Evolutionary conservation across 768 basidiomycete species (phyloP), one percentile per base, ranked within the genome.

Genomic region (Termitomyces sp.): DNA sequence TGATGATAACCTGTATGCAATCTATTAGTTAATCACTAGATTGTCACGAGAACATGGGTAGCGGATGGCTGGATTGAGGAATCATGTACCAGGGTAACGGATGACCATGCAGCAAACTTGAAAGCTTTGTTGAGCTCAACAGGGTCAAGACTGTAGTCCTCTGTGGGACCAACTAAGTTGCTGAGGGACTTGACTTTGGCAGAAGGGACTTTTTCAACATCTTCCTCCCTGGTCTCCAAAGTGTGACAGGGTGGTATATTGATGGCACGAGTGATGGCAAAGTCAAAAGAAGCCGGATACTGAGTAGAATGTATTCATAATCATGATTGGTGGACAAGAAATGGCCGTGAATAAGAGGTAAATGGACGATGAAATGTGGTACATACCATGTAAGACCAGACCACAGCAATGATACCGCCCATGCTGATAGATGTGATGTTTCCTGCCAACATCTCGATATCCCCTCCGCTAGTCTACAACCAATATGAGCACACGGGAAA

Each of bases 371-470:
- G 9, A 1, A 21, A 38, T 3, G 47, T 15, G 3, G 24, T 30
- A 69, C 82, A 55, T 64, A 87, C 87, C 22, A 93, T 73, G 45
- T 83, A 66, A 0, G 92, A 91, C 35, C 78, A 70, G 3, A 70
- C 73, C 22, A 84, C 75, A 2, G 92, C 79, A 58, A 97, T 74
- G 53, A 97, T 85, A 3, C 80, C 91, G 8, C 92, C 90, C 12
- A 89, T 75, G 26, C 82, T 87, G 60, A 95, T 90, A 2, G 91
- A 85, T 1, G 85, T 86, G n/a, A 96, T 72, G 70, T 95, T 94
- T 2, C 94, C 94, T 0, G 91, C 85, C 15, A 97, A 77, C 92
- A 97, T 95, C 64, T 75, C 74, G 26, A 60, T 76, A 65, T 74
- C 71, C 62, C 84, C 83, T 70, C 78, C 75, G 47, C 73, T 78